These are phyloP conservation scores for Pyrus pyrifolia DNA, from an alignment of 306 rosid species.

Conservation along the genomic window DNA sequence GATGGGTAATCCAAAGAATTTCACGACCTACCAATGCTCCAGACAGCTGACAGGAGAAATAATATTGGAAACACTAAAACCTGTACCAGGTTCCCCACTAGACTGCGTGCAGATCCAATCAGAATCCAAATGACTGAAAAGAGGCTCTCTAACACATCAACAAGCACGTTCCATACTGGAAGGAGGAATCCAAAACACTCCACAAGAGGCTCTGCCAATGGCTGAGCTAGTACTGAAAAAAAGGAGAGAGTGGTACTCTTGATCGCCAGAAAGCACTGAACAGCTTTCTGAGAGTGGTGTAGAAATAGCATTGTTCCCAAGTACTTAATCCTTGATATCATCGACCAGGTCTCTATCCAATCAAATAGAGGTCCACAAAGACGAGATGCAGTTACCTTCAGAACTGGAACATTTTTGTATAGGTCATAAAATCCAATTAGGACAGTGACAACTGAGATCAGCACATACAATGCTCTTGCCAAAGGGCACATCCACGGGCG, in stretches of 20 bases:
- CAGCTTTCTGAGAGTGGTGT: constrained; percentile 76
- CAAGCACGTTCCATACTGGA: constrained; percentile 48
- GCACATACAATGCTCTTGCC: constrained; percentile 67
- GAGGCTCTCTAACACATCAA: constrained; percentile 40
- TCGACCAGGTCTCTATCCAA: constrained; percentile 97
- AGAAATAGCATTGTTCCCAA: constrained; percentile 95
- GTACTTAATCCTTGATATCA: constrained; percentile 89
- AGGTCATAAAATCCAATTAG: constrained; percentile 91
- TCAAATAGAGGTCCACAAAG: constrained; percentile 87
- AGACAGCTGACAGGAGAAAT: constrained; percentile 39
- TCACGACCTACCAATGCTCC: constrained; percentile 67
- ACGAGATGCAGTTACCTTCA: constrained; percentile 85
- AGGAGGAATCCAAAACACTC: constrained; percentile 57
- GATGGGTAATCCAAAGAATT: constrained; percentile 12
- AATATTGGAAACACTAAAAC: constrained; percentile 58
- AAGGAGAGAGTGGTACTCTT: constrained; percentile 51
- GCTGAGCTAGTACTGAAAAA: constrained; percentile 62
- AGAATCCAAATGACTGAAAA: constrained; percentile 52
- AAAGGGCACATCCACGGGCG: constrained; percentile 99
- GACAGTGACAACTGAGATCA: constrained; percentile 77
- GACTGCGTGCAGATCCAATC: constrained; percentile 36
- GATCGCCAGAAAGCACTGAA: constrained; percentile 67
- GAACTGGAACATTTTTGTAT: constrained; percentile 94
- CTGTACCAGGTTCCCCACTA: constrained; percentile 53
- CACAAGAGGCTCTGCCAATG: constrained; percentile 47